phyloP scores from a whole-genome alignment of 345 rosid genomes.

The Carallia pectinifolia region DNA sequence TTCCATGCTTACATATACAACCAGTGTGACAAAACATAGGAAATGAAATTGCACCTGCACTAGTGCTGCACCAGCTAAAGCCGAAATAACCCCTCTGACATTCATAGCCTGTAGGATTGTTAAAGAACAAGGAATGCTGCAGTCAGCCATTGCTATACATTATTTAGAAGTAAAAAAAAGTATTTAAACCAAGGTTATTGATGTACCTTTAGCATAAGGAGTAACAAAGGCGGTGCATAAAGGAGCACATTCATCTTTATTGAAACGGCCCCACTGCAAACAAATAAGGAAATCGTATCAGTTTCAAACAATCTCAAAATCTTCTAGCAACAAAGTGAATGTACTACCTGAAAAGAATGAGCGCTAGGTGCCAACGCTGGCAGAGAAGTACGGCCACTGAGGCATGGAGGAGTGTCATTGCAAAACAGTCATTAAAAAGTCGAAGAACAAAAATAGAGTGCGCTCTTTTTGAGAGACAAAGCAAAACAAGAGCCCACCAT shows the following conservation, averaged over 20 bases:
- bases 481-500: conserved; percentile 83
- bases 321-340: conserved; percentile 11
- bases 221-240: conserved; percentile 81
- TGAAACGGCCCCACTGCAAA: conserved; percentile 72
- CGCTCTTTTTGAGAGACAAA: conserved; percentile 83
- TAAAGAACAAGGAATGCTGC: conserved; percentile 20
- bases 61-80: conserved; percentile 82
- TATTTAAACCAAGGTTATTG: not conserved
- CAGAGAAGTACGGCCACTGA: conserved; percentile 59
- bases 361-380: conserved; percentile 78
- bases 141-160: conserved; percentile 17
- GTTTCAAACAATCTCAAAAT: conserved; percentile 15
- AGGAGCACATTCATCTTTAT: conserved; percentile 94
- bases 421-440: conserved; percentile 89
- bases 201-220: conserved; percentile 75
- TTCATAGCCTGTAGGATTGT: conserved; percentile 61
- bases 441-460: conserved; percentile 95
- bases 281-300: conserved; percentile 12
- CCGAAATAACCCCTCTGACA: conserved; percentile 64
- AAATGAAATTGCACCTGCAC: conserved; percentile 62
- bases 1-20: not conserved
- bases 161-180: not conserved
- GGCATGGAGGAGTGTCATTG: conserved; percentile 84
- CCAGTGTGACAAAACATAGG: conserved; percentile 15
- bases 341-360: conserved; percentile 72